Evolutionary conservation across 2,329 filamentous ascomycete genomes (phyloP).

Genomic region (Aspergillus nomiae): DNA sequence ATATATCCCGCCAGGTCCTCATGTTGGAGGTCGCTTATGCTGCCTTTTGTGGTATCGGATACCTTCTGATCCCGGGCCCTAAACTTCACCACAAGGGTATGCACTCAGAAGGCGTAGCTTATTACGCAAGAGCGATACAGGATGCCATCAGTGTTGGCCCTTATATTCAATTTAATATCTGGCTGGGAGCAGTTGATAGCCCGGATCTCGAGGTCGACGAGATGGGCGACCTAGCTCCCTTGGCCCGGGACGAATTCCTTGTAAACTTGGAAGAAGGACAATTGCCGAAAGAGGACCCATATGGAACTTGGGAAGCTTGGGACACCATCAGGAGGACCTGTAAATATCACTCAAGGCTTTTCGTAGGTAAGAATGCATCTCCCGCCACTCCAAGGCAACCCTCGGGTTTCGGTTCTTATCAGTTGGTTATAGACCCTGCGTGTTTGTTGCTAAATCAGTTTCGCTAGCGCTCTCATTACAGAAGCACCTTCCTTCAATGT

Average conservation of each 20-base stretch:
- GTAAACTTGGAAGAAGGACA: slow-evolving; percentile 31
- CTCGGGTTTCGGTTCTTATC: neutral
- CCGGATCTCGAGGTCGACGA: slow-evolving; percentile 55
- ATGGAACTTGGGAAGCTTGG: slow-evolving; percentile 91
- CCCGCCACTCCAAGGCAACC: neutral
- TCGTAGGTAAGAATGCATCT: slow-evolving; percentile 69
- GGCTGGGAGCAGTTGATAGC: slow-evolving; percentile 81
- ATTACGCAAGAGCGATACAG: slow-evolving; percentile 81
- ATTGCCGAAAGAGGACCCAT: slow-evolving; percentile 64
- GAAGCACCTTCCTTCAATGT: slow-evolving; percentile 58
- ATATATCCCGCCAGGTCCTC: slow-evolving; percentile 84
- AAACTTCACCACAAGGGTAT: slow-evolving; percentile 60
- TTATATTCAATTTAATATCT: slow-evolving; percentile 77
- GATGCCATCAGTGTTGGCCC: slow-evolving; percentile 75
- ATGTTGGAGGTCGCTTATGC: slow-evolving; percentile 92
- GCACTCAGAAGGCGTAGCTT: slow-evolving; percentile 57
- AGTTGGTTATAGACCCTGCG: neutral
- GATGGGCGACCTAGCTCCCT: slow-evolving; percentile 47
- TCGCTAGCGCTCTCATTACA: slow-evolving; percentile 59
- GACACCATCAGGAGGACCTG: slow-evolving; percentile 81
- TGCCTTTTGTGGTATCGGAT: slow-evolving; percentile 87
- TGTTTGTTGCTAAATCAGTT: slow-evolving; percentile 20
- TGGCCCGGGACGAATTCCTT: slow-evolving; percentile 46
- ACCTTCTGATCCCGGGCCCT: slow-evolving; percentile 80
- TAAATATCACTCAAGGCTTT: slow-evolving; percentile 79